A percentile compares a stretch with the other conserved stretches of the same genome.
phyloP scores from a whole-genome alignment of 208 protist species.

The Crithidia fasciculata region DNA sequence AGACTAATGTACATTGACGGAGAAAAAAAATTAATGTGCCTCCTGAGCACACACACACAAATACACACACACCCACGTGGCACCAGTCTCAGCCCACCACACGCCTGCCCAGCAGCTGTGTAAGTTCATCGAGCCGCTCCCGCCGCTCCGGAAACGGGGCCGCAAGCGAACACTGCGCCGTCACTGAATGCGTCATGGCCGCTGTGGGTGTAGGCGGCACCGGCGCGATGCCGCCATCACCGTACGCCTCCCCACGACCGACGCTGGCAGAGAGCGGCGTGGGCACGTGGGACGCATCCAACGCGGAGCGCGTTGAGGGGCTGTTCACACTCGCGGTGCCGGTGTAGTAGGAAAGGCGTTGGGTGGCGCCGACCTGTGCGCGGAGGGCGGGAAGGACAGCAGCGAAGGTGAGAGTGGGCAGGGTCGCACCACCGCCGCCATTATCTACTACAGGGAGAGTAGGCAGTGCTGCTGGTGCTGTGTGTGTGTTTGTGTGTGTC shows the following conservation, averaged over 20 bases:
- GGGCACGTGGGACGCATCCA: not conserved
- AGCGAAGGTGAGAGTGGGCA: slow-evolving; percentile 14
- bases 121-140: slow-evolving; percentile 46
- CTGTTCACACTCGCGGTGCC: not conserved
- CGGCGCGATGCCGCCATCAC: not conserved
- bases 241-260: not conserved
- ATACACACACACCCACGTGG: not conserved
- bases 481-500: too few species aligned
- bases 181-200: not conserved
- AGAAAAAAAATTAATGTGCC: too few species aligned
- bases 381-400: slow-evolving; percentile 20
- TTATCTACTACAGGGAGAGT: not conserved
- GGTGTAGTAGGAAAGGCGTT: slow-evolving; percentile 29
- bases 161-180: not conserved
- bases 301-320: not conserved
- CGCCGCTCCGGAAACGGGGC: slow-evolving; percentile 29
- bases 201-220: not conserved
- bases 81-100: slow-evolving; percentile 1
- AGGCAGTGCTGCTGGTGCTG: slow-evolving; percentile 10
- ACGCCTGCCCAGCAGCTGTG: slow-evolving; percentile 41
- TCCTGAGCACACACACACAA: not conserved
- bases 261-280: not conserved
- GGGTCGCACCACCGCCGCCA: not conserved
- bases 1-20: too few species aligned
- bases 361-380: not conserved